Evolutionary conservation across 306 rosid species (phyloP), one percentile per base, ranked within the genome.

Genomic region (Cicer judaicum): DNA sequence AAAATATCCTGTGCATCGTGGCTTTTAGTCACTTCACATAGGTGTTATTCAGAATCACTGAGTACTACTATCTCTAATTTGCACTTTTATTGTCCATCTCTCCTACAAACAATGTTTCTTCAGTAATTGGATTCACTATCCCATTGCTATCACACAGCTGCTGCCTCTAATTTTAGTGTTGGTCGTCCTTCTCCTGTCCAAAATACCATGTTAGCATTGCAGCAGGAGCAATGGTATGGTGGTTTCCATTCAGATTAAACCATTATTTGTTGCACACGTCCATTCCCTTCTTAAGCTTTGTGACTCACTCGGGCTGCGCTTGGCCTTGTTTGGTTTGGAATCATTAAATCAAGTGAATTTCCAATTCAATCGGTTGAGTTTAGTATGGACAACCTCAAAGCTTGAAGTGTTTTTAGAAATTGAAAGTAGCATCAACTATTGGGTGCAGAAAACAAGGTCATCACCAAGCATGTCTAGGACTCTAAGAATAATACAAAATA

Each of bases 401-500:
- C n/a, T n/a, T n/a, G n/a, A n/a, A n/a, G 52, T 16, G 29, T 36
- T 16, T 18, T 72, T 34, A 43, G 12, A 73, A 36, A 64, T 64
- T 79, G 21, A 54, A 54, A 54, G 42, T 8, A 52, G 34, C 70
- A 66, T 39, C 18, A 72, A 39, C 24, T 55, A 79, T 39, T 39
- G 44, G 53, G 50, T 64, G 68, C 44, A 72, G 68, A 53, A 78
- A 61, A 41, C 65, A 29, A 50, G 50, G 54, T 16, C 62, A 29
- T 60, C 62, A 9, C 24, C 75, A 38, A 68, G 8, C 19, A 59
- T 41, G 70, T 16, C 36, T 11, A 29, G 57, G n/a, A 42, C 47
- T 39, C 49, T 52, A 29, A 13, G 56, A 40, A 8, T 62, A 8
- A 56, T 19, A 53, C 44, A 14, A 72, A 16, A 64, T 64, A 43